Evolutionary conservation across 2,329 filamentous ascomycete species (phyloP), one percentile per base, ranked within the genome.

Genomic region (Colletotrichum orchidophilum): DNA sequence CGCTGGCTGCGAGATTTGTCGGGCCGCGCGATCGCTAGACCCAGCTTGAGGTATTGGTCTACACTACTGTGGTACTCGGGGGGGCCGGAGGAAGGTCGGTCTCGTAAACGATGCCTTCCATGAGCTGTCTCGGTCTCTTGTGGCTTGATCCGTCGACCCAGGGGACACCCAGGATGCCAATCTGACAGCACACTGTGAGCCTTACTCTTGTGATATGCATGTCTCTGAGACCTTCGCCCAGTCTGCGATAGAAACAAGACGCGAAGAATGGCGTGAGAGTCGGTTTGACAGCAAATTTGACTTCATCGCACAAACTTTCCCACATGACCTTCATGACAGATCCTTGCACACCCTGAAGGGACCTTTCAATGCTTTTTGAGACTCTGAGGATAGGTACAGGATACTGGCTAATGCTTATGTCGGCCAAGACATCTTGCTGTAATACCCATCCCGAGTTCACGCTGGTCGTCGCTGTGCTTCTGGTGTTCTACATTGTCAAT

Each of bases 11-110:
- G 27, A 68, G 33, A 71, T 71, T 65, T 42, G 68, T 59, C 64
- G 58, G 52, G 58, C 68, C 68, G 68, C 53, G 58, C 58, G 64
- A 71, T 71, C 58, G 68, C 58, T 63, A 49, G 21, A 18, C 27
- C 53, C 53, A 54, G 42, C 64, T 29, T 46, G 53, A 46, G 42
- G 33, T 46, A 68, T 63, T 71, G 42, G 68, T 31, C 33, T 24
- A 53, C 42, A 33, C 27, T 64, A n/a, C 39, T 46, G 64, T 68
- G 35, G 46, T 59, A 59, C 64, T 18, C 33, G 21, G 27, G 24
- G 42, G 42, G n/a, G n/a, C n/a, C 15, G 63, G 26, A n/a, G 52
- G 21, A 18, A 18, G 12, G 63, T 26, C 31, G 15, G 35, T 27
- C 46, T 68, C 64, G 64, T 63, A 59, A 53, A 50, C 26, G 54